A percentile compares a stretch with the other conserved stretches of the same genome.
Conservation (phyloP, 805 yeast genomes). For the Candida gorgasii region DNA sequence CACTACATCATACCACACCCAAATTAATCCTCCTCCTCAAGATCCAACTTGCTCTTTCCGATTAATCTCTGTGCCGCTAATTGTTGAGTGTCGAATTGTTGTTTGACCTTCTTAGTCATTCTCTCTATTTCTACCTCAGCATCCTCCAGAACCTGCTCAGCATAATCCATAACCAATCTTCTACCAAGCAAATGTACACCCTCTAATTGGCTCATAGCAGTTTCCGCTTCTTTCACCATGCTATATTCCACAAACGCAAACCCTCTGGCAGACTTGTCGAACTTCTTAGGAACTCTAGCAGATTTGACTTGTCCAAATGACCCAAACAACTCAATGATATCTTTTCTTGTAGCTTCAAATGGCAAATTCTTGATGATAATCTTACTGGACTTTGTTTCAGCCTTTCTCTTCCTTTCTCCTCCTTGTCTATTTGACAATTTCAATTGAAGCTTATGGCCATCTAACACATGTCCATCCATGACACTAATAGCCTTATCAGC, state of each 20-base stretch:
- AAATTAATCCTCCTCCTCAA: slow-evolving; percentile 48
- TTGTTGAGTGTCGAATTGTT: slow-evolving; percentile 77
- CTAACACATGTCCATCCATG: slow-evolving; percentile 74
- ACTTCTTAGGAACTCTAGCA: slow-evolving; percentile 94
- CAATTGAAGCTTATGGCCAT: slow-evolving; percentile 87
- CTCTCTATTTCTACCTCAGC: slow-evolving; percentile 89
- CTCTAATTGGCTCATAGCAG: slow-evolving; percentile 87
- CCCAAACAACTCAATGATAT: slow-evolving; percentile 87
- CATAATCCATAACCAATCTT: slow-evolving; percentile 89
- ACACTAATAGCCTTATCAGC: slow-evolving; percentile 75
- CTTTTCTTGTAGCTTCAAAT: slow-evolving; percentile 91
- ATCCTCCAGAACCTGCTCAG: slow-evolving; percentile 75
- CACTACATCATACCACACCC: too few relatives aligned
- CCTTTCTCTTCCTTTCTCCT: slow-evolving; percentile 32
- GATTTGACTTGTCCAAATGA: slow-evolving; percentile 94
- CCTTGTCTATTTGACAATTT: slow-evolving; percentile 83
- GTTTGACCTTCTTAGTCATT: slow-evolving; percentile 83
- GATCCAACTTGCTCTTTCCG: slow-evolving; percentile 71
- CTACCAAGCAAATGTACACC: slow-evolving; percentile 98
- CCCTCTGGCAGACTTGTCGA: slow-evolving; percentile 93
- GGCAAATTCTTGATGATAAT: slow-evolving; percentile 96
- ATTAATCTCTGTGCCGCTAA: slow-evolving; percentile 66
- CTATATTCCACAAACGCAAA: slow-evolving; percentile 96
- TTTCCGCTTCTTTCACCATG: slow-evolving; percentile 84
- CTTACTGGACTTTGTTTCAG: slow-evolving; percentile 53